Percentiles rank a stretch among this genome's conserved stretches.
Conservation (phyloP, 1,284 basidiomycete species). For the Fistulinella staudtii region DNA sequence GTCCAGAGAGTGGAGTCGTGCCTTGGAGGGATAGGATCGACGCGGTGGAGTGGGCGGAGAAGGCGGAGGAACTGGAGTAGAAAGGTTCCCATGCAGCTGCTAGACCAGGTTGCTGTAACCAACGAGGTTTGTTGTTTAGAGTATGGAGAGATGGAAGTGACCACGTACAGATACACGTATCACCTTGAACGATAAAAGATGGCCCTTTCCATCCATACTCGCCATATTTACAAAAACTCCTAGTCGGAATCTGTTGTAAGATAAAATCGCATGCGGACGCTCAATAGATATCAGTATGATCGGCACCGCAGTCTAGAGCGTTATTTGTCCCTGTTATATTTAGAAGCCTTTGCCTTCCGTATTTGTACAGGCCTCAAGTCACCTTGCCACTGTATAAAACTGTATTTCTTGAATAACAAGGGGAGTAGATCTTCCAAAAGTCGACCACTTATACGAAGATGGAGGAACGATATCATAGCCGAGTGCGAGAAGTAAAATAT, state of each 20-base stretch:
- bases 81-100: constrained; percentile 77
- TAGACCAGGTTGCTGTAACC: constrained; percentile 68
- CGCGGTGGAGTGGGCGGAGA: constrained; percentile 72
- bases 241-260: background rate
- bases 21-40: constrained; percentile 76
- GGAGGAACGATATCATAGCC: too few relatives aligned
- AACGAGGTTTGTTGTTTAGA: constrained; percentile 3
- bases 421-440: too few relatives aligned
- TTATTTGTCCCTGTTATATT: constrained; percentile 24
- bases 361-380: too few relatives aligned
- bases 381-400: too few relatives aligned
- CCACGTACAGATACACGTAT: constrained; percentile 75
- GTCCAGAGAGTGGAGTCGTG: constrained; percentile 57
- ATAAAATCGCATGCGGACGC: background rate
- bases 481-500: too few relatives aligned
- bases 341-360: constrained; percentile 12
- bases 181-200: constrained; percentile 71
- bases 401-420: too few relatives aligned
- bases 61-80: constrained; percentile 75
- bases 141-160: constrained; percentile 5
- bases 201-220: constrained; percentile 47
- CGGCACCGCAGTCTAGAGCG: background rate
- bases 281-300: too few relatives aligned
- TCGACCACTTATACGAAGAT: too few relatives aligned
- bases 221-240: constrained; percentile 11